These are phyloP conservation scores for Flaveria sonorensis DNA, from an alignment of 129 eudicot species.

Conservation along the genomic window DNA sequence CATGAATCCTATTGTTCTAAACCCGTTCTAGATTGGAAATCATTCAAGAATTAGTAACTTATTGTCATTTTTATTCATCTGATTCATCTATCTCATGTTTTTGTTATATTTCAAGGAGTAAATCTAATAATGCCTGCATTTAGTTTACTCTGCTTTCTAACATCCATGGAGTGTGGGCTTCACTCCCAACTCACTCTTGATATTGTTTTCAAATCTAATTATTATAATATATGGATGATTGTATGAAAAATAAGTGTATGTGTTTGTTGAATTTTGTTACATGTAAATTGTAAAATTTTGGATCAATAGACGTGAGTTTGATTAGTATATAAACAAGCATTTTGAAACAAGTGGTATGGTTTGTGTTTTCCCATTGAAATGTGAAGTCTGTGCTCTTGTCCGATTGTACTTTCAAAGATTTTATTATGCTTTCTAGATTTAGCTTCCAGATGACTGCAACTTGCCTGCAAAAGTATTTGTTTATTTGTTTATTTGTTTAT, in stretches of 20 bases:
- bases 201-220: no score
- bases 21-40: not conserved
- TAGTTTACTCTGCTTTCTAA: no score
- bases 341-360: constrained; percentile 1
- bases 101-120: not conserved
- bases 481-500: constrained; percentile 4
- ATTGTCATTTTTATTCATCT: not conserved
- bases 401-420: constrained; percentile 25
- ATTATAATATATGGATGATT: not conserved
- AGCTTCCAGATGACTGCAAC: constrained; percentile 11
- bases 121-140: no score
- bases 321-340: not conserved
- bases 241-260: not conserved
- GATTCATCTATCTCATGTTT: not conserved
- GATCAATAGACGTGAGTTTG: not conserved
- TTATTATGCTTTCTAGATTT: constrained; percentile 12
- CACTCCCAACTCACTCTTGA: no score
- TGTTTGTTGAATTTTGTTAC: no score
- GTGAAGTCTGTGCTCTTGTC: constrained; percentile 26
- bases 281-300: not conserved
- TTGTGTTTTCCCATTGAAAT: not conserved
- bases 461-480: constrained; percentile 15
- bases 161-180: no score
- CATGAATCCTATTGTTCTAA: not conserved
- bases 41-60: not conserved